Evolutionary conservation across 768 basidiomycete genomes (phyloP), one percentile per base, ranked within the genome.

Genomic region (Kwoniella dejecticola): DNA sequence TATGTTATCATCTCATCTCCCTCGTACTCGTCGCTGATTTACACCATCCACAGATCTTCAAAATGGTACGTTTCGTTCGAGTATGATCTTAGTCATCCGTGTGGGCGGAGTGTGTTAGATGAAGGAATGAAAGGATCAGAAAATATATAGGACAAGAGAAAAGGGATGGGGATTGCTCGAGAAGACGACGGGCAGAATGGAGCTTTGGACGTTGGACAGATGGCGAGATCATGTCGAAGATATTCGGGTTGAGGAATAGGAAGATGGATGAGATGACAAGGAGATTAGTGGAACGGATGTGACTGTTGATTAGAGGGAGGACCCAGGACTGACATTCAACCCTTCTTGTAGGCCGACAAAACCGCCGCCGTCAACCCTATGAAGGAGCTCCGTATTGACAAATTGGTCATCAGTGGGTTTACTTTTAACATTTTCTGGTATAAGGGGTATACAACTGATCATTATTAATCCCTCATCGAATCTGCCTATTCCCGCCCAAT

Each of bases 331-430:
- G 26, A 62, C 50, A 21, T 41, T 15, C 38, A 30, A 47, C 11
- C 57, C 31, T 24, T 17, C 29, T 29, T 13, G 12, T 62, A 80
- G 79, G 79, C 79, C 69, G 79, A 80, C 70, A 77, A 79, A 68
- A 78, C 76, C 67, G 74, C 77, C 77, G 72, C 77, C 69, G 69
- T 75, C 67, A 95, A 96, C 86, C 87, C 88, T 79, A 92, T 93
- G 92, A 90, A 87, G 84, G 95, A 99, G 83, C 89, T 90, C 73
- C 85, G 86, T 71, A 92, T 96, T 81, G 94, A 96, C 83, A 99
- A 99, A 86, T 88, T 98, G 79, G 92, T 95, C 83, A 93, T 98
- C 86, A 98, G 95, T 98, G 82, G 79, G 93, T 90, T 21, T 56
- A 27, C 17, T 50, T 38, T 15, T 44, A 13, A 23, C 7, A 12